Evolutionary conservation across 2,329 filamentous ascomycete genomes (phyloP).

Genomic region (Septoria linicola): DNA sequence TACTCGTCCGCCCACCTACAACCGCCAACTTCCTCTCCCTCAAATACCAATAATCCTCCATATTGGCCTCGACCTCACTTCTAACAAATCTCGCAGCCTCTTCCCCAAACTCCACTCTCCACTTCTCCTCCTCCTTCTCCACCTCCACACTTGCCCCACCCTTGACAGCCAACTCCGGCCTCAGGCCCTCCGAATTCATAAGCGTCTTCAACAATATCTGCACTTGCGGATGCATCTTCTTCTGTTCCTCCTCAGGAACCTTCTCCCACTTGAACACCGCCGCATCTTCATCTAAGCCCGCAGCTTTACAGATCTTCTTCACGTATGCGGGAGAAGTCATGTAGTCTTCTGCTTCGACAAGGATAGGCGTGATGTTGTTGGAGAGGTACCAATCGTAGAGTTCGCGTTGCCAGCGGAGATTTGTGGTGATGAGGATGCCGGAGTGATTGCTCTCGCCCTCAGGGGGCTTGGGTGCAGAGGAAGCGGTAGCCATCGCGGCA

Average conservation of each 20-base stretch:
- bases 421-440: conserved; percentile 29
- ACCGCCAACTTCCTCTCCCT: conserved; percentile 22
- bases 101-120: conserved; percentile 35
- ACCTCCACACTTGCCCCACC: conserved; percentile 33
- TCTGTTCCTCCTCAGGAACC: conserved; percentile 17
- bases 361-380: conserved; percentile 28
- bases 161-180: conserved; percentile 36
- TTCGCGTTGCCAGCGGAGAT: conserved; percentile 34
- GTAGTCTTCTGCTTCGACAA: conserved; percentile 43
- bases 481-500: conserved; percentile 41
- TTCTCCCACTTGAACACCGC: conserved; percentile 39
- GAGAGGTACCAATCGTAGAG: conserved; percentile 40
- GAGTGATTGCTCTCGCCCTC: conserved; percentile 17
- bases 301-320: conserved; percentile 31
- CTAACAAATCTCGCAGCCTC: conserved; percentile 14
- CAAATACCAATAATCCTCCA: conserved; percentile 45
- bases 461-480: neutral
- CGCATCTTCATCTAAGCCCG: conserved; percentile 36
- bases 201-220: conserved; percentile 34
- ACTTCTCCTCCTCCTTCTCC: conserved; percentile 37
- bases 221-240: conserved; percentile 4
- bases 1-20: too few species aligned
- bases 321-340: conserved; percentile 38
- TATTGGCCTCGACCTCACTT: conserved; percentile 31
- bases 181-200: conserved; percentile 36